These are phyloP conservation scores for Albatrellus ellisii DNA, from an alignment of 768 basidiomycete genomes.

Conservation along the genomic window DNA sequence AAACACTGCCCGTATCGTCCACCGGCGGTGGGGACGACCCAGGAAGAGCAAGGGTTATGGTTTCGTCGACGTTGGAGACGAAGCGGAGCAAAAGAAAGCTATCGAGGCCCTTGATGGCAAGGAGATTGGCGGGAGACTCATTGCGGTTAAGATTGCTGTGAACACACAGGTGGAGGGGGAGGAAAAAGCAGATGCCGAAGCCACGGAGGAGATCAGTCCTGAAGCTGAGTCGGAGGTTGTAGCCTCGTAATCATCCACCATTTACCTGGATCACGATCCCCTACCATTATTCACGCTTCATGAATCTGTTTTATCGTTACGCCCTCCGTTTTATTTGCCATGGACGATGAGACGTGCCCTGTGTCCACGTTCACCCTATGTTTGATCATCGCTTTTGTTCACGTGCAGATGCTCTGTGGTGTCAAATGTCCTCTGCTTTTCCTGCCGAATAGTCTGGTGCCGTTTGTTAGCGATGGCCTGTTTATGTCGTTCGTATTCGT, in stretches of 20 bases:
- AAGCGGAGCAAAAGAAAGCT: conserved; percentile 86
- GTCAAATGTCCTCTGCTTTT: conserved; percentile 14
- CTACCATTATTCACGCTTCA: conserved; percentile 9
- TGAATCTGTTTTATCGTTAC: conserved; percentile 13
- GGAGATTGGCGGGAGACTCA: conserved; percentile 70
- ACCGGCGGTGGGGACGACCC: conserved; percentile 69
- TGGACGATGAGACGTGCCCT: not conserved
- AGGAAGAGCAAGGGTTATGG: conserved; percentile 94
- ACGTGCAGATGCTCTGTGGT: conserved; percentile 12
- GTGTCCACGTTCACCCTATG: conserved; percentile 18
- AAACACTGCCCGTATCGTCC: conserved; percentile 80
- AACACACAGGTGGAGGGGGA: conserved; percentile 51
- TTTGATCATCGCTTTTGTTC: conserved; percentile 25
- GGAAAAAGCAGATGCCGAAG: conserved; percentile 15
- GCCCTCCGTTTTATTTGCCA: not conserved
- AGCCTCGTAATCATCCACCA: conserved; percentile 7
- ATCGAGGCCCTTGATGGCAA: conserved; percentile 79
- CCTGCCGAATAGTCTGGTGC: conserved; percentile 32
- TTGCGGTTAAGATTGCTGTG: conserved; percentile 94
- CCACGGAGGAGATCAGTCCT: not conserved
- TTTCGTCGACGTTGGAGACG: conserved; percentile 88
- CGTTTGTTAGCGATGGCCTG: conserved; percentile 21
- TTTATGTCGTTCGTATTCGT: conserved; percentile 13
- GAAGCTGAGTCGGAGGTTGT: conserved; percentile 10
- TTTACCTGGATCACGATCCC: not conserved